Evolutionary conservation across 163 green algal genomes (phyloP), one percentile per base, ranked within the genome.

Genomic region (Scenedesmus sp.): DNA sequence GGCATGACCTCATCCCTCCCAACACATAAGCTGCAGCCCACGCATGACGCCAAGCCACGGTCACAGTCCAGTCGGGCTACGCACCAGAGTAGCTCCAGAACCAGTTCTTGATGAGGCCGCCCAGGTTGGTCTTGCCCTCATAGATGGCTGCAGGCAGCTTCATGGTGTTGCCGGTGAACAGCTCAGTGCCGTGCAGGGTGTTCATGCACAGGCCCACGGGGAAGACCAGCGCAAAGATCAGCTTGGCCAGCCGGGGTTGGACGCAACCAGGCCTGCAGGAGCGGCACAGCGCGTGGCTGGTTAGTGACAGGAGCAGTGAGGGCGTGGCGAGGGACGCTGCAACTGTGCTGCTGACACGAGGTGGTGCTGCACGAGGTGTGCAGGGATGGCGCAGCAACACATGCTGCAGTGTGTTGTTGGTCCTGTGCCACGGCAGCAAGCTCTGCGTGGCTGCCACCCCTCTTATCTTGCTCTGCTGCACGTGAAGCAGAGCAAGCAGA

Each of bases 131-230:
- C 86, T 93, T 92, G 43, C 80, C 73, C 83, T 94, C 91, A n/a
- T 87, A 93, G n/a, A 93, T 65, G 33, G 92, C 88, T 70, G 82
- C 85, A 35, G 92, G 68, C 44, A 94, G n/a, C 90, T 93, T 92
- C 89, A 91, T 93, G 90, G 96, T 96, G 94, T 98, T 98, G 85
- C 96, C 96, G 2, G 96, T 98, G 94, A 97, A 99, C 26, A 99
- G 95, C 94, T 99, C 97, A 13, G 93, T 93, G 43, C 96, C 97
- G 44, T 90, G 94, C 42, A 97, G 90, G 13, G 94, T 91, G 42
- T 97, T 94, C 88, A 98, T 91, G 42, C 94, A 88, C 20, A 98
- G 92, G 44, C 95, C 96, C 33, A 96, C 95, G 0, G 96, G 96
- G 76, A 99, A 95, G 12, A 97, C 93, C 61, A 98, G 91, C 2